Evolutionary conservation across 176 grass and related monocot species (phyloP), one percentile per base, ranked within the genome.

Genomic region (Luzula sylvatica): DNA sequence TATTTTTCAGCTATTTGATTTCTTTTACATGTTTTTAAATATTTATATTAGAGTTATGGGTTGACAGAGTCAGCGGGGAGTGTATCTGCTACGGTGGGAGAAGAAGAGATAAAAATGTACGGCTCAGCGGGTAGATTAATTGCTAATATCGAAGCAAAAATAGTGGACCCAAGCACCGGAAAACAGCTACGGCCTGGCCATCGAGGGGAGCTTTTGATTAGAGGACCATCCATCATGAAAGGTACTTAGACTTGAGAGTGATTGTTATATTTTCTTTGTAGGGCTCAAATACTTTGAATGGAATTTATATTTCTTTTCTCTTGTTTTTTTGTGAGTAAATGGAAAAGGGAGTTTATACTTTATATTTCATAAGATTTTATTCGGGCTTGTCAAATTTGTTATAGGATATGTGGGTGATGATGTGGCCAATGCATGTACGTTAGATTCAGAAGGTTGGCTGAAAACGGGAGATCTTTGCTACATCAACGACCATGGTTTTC

Each of bases 211-310:
- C 65, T 92, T 20, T 86, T 79, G 76, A 1, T 92, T 38, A 23
- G 69, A 15, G 76, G 86, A 1, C 86, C 86, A 3, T 15, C 58
- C 5, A 17, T 81, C 42, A 86, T 92, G 86, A 85, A 77, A 78
- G 79, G 86, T 65, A 44, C 42, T 20, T 35, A 7, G 5, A 9
- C 9, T 27, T 8, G 19, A 7, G 4, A n/a, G n/a, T 24, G n/a
- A 56, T 47, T 40, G 3, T 52, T 27, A 38, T 3, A 18, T 24
- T 2, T 55, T 26, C 26, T 30, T 40, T 28, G 38, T 22, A 35
- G 9, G 5, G 30, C 9, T 35, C 30, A 35, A 35, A 9, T 32
- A 32, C 29, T 32, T 4, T 32, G 8, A 32, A 35, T 35, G 30
- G 30, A 9, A 35, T 35, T 35, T 35, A 7, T 35, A 9, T 35